Evolutionary conservation across 2,329 filamentous ascomycete genomes (phyloP).

Genomic region (Colletotrichum zoysiae): DNA sequence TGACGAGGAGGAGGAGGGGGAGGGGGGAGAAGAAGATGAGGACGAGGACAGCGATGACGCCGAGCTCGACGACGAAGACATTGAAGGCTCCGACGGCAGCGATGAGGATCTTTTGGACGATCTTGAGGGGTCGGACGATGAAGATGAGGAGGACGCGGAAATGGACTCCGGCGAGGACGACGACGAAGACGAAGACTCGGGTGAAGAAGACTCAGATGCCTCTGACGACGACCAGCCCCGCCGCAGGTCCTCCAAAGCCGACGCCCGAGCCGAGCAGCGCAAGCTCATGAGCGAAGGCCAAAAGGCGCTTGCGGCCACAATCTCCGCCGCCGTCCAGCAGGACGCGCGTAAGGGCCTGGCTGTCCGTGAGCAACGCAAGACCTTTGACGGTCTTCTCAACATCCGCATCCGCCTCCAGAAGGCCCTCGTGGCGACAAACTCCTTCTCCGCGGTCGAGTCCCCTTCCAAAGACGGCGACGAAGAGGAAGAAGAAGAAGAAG

Average conservation of each 20-base stretch:
- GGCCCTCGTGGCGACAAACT: constrained; percentile 84
- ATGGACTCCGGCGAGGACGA: constrained; percentile 51
- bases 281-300: constrained; percentile 77
- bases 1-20: constrained; percentile 58
- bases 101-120: constrained; percentile 46
- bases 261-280: constrained; percentile 69
- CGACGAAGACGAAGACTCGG: constrained; percentile 49
- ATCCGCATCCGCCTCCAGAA: constrained; percentile 94
- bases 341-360: constrained; percentile 89
- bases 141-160: constrained; percentile 50
- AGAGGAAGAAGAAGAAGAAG: constrained; percentile 47
- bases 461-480: constrained; percentile 46
- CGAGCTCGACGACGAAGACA: constrained; percentile 50
- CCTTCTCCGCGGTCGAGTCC: constrained; percentile 66
- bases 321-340: constrained; percentile 74
- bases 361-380: constrained; percentile 85
- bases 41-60: constrained; percentile 52
- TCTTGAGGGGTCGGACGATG: constrained; percentile 42
- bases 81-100: constrained; percentile 48
- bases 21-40: constrained; percentile 51
- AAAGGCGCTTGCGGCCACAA: constrained; percentile 72
- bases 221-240: constrained; percentile 42
- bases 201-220: constrained; percentile 50
- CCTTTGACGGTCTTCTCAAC: constrained; percentile 91
- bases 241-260: constrained; percentile 31